Evolutionary conservation across 139 green algal species (phyloP).

Genomic region (Mychonastes homosphaera): DNA sequence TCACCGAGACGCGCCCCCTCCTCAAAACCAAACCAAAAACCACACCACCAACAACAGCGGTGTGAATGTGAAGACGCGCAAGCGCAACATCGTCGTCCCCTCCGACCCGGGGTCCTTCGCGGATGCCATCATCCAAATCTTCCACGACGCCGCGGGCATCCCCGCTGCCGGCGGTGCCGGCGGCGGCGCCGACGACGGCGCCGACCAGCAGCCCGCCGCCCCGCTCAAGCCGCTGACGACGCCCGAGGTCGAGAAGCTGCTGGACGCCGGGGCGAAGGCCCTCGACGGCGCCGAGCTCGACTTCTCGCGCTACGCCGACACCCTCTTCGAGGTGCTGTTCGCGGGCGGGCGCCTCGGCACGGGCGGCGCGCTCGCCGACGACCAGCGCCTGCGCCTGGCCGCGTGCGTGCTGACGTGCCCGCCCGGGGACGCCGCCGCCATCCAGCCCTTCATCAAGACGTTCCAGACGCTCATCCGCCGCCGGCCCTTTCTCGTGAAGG

Average conservation of each 20-base stretch:
- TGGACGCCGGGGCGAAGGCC: conserved; percentile 66
- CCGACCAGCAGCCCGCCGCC: too few relatives aligned
- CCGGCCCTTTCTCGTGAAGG: conserved; percentile 86
- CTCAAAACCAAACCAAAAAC: background rate
- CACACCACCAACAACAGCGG: conserved; percentile 53
- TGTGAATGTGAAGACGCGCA: conserved; percentile 88
- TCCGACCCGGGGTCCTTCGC: conserved; percentile 88
- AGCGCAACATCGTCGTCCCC: conserved; percentile 92
- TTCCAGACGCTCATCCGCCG: conserved; percentile 77
- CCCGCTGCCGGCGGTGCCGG: background rate
- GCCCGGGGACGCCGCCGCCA: too few relatives aligned
- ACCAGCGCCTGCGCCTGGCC: conserved; percentile 48
- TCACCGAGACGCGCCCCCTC: background rate
- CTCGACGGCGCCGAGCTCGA: conserved; percentile 80
- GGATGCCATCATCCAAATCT: conserved; percentile 74
- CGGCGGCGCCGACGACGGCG: too few relatives aligned
- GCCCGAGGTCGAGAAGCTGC: conserved; percentile 49
- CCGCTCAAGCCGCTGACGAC: conserved; percentile 31
- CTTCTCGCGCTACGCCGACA: conserved; percentile 90
- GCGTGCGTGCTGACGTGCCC: conserved; percentile 37
- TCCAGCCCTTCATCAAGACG: conserved; percentile 74
- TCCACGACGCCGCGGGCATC: conserved; percentile 40
- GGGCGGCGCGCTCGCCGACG: conserved; percentile 54
- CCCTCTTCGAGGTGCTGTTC: conserved; percentile 91
- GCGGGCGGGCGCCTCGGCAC: conserved; percentile 64